Evolutionary conservation across 2,329 filamentous ascomycete species (phyloP), one percentile per base, ranked within the genome.

Genomic region (Curvularia hawaiiensis): DNA sequence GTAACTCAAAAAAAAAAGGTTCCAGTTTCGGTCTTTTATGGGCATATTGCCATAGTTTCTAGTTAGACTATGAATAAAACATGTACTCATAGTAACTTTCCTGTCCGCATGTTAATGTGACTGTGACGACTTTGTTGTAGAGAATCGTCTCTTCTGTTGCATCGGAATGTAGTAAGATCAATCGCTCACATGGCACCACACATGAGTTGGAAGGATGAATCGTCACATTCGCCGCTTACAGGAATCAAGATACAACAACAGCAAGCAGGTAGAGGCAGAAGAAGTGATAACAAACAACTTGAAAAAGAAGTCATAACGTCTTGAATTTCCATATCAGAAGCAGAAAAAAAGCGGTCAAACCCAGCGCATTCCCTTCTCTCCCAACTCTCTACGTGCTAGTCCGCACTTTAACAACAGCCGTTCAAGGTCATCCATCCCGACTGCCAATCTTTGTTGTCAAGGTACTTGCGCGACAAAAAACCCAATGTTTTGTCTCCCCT

Each of bases 271-370:
- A 20, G 31, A 31, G n/a, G 26, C 20, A 9, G 11, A 3, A 33
- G 11, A 51, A 35, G 40, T 18, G 11, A 31, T 16, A 46, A 46
- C 26, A 18, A 28, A 11, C n/a, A 31, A 46, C 26, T 46, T 31
- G 43, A 35, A 22, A 31, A 40, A 47, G 58, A 69, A 68, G 66
- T 71, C 69, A 70, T 71, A 68, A 70, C 67, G 55, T 71, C 66
- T 71, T 70, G 50, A 57, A 71, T 70, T 70, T 61, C 68, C 70
- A 64, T 63, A 62, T 35, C 38, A 35, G 33, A 35, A 35, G 33
- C 16, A n/a, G 14, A 50, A 50, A 43, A 40, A 58, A 62, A 54
- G 46, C 24, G 40, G 10, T 31, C 2, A 48, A 39, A 33, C 28
- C 28, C 18, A 33, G 28, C 18, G 30, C 44, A 47, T 33, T 16